Evolutionary conservation across 768 basidiomycete species (phyloP), one percentile per base, ranked within the genome.

Genomic region (Trametes cinnabarina): DNA sequence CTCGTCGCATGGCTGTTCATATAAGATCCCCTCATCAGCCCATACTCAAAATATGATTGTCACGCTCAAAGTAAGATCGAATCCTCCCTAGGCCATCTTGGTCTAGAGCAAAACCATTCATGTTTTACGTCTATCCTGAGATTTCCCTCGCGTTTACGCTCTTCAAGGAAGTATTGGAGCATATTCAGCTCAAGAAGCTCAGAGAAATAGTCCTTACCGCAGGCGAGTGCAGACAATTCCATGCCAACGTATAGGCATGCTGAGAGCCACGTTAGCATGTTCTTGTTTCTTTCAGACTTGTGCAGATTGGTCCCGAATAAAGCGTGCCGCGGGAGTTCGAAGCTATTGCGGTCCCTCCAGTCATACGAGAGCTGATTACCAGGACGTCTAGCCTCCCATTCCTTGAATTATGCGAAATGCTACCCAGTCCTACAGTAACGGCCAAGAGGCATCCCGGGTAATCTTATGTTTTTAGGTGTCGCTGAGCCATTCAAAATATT

Each of bases 351-450:
- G n/a, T n/a, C n/a, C n/a, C n/a, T 46, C 1, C 44, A 77, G 75
- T 51, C 76, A 78, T 60, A 76, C 72, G 7, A 68, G 74, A n/a
- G 66, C 72, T 3, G 72, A 73, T 25, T 68, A 67, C 58, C 76
- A 76, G 56, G 68, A 65, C 15, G 48, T 63, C n/a, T 78, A 72
- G 71, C 77, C 77, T 0, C 58, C 63, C 1, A 67, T 77, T 61
- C 73, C 76, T 2, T 75, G 76, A 74, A 44, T 77, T 19, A 57
- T 77, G 3, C 71, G 72, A 30, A 74, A 75, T n/a, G 50, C 12
- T 76, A 6, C 55, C 75, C 3, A 51, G 75, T 3, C 76, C 77
- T 8, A 75, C 72, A 57, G 37, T 76, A 12, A 60, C 77, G 7
- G 75, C 73, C 4, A 66, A 60, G 47, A 68, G 60, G 55, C 41